Conservation (phyloP, 495 filamentous ascomycete species). For the Annulohypoxylon maeteangense region DNA sequence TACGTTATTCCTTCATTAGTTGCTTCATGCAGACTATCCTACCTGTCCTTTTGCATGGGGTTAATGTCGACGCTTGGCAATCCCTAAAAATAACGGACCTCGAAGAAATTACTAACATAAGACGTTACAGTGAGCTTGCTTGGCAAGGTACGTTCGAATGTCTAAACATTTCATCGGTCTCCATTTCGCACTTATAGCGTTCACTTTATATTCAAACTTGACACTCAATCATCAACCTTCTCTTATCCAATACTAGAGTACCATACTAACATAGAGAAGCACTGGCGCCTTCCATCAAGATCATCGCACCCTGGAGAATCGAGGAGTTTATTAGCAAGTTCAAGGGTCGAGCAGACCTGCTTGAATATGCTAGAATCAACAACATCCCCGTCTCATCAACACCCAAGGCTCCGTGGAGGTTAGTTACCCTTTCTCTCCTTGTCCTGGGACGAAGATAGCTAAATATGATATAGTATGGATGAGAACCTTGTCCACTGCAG, state of each 20-base stretch:
- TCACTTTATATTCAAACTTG: no score
- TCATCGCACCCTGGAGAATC: conserved; percentile 90
- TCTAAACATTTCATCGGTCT: background rate
- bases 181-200: background rate
- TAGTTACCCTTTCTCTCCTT: background rate
- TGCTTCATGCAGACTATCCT: no score
- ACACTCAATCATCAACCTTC: no score
- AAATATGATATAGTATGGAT: conserved; percentile 64
- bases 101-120: background rate
- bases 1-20: conserved; percentile 39
- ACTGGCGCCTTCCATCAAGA: conserved; percentile 78
- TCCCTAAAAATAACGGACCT: background rate
- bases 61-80: no score
- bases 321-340: conserved; percentile 80
- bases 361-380: conserved; percentile 82
- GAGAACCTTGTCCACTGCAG: conserved; percentile 92
- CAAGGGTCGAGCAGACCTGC: conserved; percentile 85
- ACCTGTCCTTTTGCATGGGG: no score
- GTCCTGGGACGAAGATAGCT: background rate
- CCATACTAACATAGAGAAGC: conserved; percentile 53
- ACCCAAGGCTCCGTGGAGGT: conserved; percentile 79
- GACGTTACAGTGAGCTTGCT: conserved; percentile 10
- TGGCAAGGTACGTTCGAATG: conserved; percentile 15
- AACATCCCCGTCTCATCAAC: conserved; percentile 88
- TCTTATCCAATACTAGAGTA: background rate